Base-by-base conservation (phyloP, 768 basidiomycete species). In the Trametes gibbosa region DNA sequence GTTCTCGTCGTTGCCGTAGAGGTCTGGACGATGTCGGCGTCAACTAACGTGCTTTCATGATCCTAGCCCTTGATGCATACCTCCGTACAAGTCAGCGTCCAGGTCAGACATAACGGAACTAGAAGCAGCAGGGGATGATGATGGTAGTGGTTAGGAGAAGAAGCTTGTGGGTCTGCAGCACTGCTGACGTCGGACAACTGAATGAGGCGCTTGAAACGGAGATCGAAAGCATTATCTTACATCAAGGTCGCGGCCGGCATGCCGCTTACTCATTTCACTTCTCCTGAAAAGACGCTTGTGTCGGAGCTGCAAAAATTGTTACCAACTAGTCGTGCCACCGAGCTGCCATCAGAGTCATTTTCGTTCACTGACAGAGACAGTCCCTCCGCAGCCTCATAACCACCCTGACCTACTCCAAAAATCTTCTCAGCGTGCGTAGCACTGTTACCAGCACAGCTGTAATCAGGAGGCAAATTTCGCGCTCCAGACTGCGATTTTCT, bases 31-130 rank as follows among this genome's bases (percentile, higher is more conserved):
- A 5, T 35, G 9, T 19, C 9, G 23, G 10, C 17, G 54, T 32
- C 60, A 52, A n/a, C n/a, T n/a, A n/a, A 10, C 29, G 10, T 32
- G 10, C 29, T 5, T 5, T 10, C 29, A 32, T 10, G 5, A 32
- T 32, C 27, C 40, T 24, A 64, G 13, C n/a, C 48, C 16, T 21
- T 35, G 24, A 27, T 54, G 68, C 85, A 56, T 70, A 90, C 92
- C 92, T 68, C 91, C 90, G 68, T 95, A 95, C 53, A 94, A 81
- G 73, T 94, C 92, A 75, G 89, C 89, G 73, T 93, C 90, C 73
- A 90, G 86, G 76, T 90, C 89, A 63, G 87, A 85, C 89, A 89
- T 89, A 66, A 73, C 74, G 60, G 42, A 16, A 25, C 29, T 32
- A 17, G n/a, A 34, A 50, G 17, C 17, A 34, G 73, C 86, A 84